A percentile compares a stretch with the other conserved stretches of the same genome.
Conservation (phyloP, 2,329 filamentous ascomycete genomes). For the Pseudocercospora ulei region DNA sequence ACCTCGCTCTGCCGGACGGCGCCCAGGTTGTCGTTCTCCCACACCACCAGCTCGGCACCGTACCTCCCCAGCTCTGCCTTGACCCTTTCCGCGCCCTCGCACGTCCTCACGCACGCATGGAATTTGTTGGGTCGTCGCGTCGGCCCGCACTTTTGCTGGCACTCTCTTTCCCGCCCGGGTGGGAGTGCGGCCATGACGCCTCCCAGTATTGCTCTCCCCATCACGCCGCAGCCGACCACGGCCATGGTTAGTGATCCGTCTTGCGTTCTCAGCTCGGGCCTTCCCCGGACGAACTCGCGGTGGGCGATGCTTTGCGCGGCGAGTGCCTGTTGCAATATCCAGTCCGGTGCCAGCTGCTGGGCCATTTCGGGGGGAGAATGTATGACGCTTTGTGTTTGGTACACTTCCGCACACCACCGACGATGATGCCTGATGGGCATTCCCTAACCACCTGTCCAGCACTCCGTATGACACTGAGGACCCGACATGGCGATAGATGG, state of each 20-base stretch:
- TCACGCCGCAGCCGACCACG: conserved; percentile 76
- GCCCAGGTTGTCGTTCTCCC: conserved; percentile 44
- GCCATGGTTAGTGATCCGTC: conserved; percentile 55
- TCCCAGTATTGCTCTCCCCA: conserved; percentile 75
- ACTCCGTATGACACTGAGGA: no score
- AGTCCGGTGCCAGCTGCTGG: conserved; percentile 28
- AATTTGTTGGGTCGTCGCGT: conserved; percentile 60
- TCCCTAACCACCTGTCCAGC: no score
- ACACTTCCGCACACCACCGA: no score
- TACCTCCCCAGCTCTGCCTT: conserved; percentile 56
- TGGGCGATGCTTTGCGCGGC: conserved; percentile 25
- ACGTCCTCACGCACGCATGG: conserved; percentile 67
- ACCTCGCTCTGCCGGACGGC: conserved; percentile 6
- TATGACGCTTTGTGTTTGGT: no score
- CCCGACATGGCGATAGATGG: no score
- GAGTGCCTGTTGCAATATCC: conserved; percentile 29
- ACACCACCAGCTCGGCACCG: conserved; percentile 53
- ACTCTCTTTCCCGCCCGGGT: conserved; percentile 28
- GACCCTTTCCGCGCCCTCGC: conserved; percentile 60
- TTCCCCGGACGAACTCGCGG: conserved; percentile 18
- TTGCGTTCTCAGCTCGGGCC: conserved; percentile 18
- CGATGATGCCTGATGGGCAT: no score
- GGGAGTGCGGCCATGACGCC: conserved; percentile 65
- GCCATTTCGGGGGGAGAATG: no score
- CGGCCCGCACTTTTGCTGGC: conserved; percentile 37